Percentiles rank a stretch among this genome's conserved stretches.
phyloP scores from a whole-genome alignment of 1,284 basidiomycete species.

The Thelephora terrestris region DNA sequence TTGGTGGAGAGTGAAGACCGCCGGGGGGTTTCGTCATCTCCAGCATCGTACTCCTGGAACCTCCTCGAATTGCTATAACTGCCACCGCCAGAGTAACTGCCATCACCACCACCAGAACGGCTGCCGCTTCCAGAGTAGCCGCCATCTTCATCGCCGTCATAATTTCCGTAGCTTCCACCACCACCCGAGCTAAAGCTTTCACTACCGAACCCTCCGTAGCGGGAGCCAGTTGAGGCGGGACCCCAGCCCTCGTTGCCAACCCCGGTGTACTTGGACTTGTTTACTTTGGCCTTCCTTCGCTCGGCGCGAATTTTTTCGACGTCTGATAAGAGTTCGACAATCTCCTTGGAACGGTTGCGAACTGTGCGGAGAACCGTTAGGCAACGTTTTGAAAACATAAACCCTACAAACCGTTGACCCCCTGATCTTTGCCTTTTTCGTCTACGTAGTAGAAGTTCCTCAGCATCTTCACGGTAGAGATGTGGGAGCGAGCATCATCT shows the following conservation, averaged over 20 bases:
- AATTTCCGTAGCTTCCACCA: conserved; percentile 28
- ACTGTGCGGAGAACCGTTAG: conserved; percentile 40
- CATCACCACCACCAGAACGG: conserved; percentile 26
- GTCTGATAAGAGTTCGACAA: conserved; percentile 83
- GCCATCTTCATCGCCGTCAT: conserved; percentile 29
- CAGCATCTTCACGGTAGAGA: conserved; percentile 96
- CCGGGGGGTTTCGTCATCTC: conserved; percentile 72
- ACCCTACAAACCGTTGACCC: conserved; percentile 74
- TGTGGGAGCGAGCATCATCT: conserved; percentile 91
- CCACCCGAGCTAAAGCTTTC: conserved; percentile 42
- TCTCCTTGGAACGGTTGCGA: conserved; percentile 87
- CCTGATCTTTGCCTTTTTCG: conserved; percentile 98
- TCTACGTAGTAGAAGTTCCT: conserved; percentile 98
- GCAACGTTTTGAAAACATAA: background rate
- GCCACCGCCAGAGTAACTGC: conserved; percentile 30
- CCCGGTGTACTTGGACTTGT: conserved; percentile 87
- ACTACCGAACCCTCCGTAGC: conserved; percentile 80
- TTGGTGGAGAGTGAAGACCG: conserved; percentile 26
- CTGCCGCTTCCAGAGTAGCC: conserved; percentile 20
- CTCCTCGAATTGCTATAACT: conserved; percentile 46
- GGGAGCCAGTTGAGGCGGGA: conserved; percentile 43
- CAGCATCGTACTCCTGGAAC: conserved; percentile 95
- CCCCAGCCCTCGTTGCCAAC: conserved; percentile 72
- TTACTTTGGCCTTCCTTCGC: conserved; percentile 88
- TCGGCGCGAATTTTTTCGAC: conserved; percentile 87